Base-by-base conservation (phyloP, 441 rosid genomes). In the Brassica hybrid region DNA sequence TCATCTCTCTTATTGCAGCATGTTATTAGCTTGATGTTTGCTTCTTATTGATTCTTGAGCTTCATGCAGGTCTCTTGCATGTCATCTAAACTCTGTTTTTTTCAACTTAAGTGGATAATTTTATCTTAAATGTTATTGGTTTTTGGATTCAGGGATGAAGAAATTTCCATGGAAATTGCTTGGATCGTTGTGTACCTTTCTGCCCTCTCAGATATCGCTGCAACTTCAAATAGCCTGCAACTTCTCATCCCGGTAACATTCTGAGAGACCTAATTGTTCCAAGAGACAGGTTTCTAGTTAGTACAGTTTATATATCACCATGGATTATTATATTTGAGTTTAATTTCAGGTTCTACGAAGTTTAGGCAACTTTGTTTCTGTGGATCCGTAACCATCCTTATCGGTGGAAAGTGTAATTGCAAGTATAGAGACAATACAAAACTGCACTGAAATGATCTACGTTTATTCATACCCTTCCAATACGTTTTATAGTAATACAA, bases 121-220 rank as follows among this genome's bases (percentile, higher is more conserved):
- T 75, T 14, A 67, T 71, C 30, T 34, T 27, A 60, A 10, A 4
- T 67, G 2, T 34, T 7, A 30, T 74, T 71, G 56, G 64, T 72
- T 85, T 11, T 50, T 56, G 48, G 72, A 59, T 82, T 80, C 81
- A 95, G 99, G 85, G 94, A 93, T 80, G 99, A 88, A 78, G 98
- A 91, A 81, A 77, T 89, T 84, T 89, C 98, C 58, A 93, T 89
- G 52, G 99, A 95, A 85, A 93, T 93, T 79, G 97, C 96, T 75
- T 93, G 99, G 99, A 88, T 91, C 14, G 90, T 92, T 79, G 99
- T 92, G 61, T 96, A 93, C 89, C 98, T 96, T 64, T 96, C 99
- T 27, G 98, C 99, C 34, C 99, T 93, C 54, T 96, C 99, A 74
- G 90, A 90, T 85, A 69, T 83, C 16, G 98, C 96, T 52, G 85